Base-by-base conservation (phyloP, 345 rosid species). In the Euphorbia lathyris region DNA sequence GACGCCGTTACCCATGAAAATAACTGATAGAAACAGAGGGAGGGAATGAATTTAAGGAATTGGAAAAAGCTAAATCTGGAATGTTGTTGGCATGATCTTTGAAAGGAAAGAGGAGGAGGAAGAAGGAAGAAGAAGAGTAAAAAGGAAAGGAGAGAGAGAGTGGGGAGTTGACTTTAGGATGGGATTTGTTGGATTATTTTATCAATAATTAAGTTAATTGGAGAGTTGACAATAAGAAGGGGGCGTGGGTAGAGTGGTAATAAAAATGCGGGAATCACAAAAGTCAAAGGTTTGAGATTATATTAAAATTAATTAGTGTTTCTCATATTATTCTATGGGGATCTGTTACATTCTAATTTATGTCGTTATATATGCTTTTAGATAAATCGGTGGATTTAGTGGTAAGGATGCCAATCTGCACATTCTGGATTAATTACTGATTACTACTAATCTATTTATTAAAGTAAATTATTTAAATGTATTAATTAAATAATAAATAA, bases 1-100 rank as follows among this genome's bases (percentile, higher is more conserved):
- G 14, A 89, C 45, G 32, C 94, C 89, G 87, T 89, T 93, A 72
- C 98, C 98, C 98, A 94, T 94, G 13, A n/a, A 29, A 38, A 30
- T 0, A 16, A 47, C 2, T 7, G 26, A 22, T 19, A 53, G n/a
- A n/a, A n/a, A n/a, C n/a, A n/a, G n/a, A n/a, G n/a, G n/a, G n/a
- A 52, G 27, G 19, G 10, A 52, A n/a, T 0, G 25, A 55, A 56
- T 26, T 4, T 48, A 9, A 40, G 16, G 3, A 40, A 10, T 17
- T 48, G 32, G 23, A 10, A 9, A 36, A 27, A 27, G 19, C 4
- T 8, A 32, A 19, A 32, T 19, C 4, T 60, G 19, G 19, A 59
- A 32, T n/a, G 25, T 38, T 62, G 14, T 9, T 62, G 3, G 11
- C 29, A 22, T 62, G 47, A 9, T 60, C 38, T 65, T 25, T 64